These are phyloP conservation scores for Pistacia vera DNA, from an alignment of 345 rosid species.

Conservation along the genomic window DNA sequence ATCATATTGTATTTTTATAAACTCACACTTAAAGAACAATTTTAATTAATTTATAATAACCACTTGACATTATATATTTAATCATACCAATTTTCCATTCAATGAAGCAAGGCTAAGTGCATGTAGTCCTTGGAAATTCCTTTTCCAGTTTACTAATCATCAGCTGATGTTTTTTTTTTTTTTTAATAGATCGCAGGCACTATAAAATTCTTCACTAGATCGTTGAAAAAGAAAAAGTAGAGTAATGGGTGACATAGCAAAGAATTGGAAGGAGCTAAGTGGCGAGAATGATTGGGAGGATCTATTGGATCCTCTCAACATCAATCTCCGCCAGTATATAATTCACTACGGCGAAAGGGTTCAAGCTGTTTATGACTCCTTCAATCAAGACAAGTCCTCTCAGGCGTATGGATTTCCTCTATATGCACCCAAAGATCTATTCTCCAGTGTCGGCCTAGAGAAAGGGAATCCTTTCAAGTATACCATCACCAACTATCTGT, in stretches of 20 bases:
- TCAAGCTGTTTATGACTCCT: constrained; percentile 34
- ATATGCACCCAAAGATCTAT: constrained; percentile 22
- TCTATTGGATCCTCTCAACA: constrained; percentile 47
- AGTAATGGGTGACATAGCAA: constrained; percentile 27
- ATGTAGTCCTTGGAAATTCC: too few relatives aligned
- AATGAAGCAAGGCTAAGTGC: too few relatives aligned
- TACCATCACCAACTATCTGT: constrained; percentile 37
- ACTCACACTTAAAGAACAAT: too few relatives aligned
- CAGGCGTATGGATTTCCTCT: constrained; percentile 34
- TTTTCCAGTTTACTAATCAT: too few relatives aligned
- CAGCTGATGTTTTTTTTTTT: too few relatives aligned
- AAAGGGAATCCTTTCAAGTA: constrained; percentile 43
- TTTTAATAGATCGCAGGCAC: too few relatives aligned
- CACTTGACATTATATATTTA: too few relatives aligned
- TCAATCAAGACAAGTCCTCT: constrained; percentile 28
- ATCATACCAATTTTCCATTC: too few relatives aligned
- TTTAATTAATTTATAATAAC: too few relatives aligned
- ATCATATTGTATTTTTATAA: too few relatives aligned
- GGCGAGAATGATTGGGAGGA: constrained; percentile 40
- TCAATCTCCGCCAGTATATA: constrained; percentile 46
- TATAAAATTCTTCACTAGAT: too few relatives aligned
- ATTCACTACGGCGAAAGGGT: constrained; percentile 53
- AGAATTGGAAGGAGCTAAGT: constrained; percentile 46
- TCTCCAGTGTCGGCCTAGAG: constrained; percentile 32
- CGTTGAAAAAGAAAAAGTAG: too few relatives aligned